phyloP scores from a whole-genome alignment of 2,329 filamentous ascomycete genomes.

The Stenocarpella maydis region DNA sequence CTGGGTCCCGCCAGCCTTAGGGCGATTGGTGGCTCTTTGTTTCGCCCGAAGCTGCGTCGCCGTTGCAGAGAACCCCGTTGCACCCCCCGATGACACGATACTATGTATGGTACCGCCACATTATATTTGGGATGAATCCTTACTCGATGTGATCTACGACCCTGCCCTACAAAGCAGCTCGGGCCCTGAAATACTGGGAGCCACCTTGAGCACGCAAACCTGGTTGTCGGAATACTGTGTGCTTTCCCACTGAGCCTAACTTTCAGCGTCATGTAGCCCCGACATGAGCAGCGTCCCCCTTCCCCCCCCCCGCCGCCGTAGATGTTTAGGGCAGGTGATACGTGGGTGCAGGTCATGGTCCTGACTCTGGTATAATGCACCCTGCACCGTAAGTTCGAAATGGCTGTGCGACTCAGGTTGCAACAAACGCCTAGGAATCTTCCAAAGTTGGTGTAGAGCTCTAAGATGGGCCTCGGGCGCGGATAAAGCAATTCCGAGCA shows the following conservation, averaged over 20 bases:
- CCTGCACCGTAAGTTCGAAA: neutral
- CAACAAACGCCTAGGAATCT: neutral
- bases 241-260: neutral
- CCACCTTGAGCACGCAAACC: conserved; percentile 11
- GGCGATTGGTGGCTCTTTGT: conserved; percentile 25
- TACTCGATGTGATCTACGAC: conserved; percentile 5
- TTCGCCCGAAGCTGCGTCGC: conserved; percentile 19
- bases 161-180: conserved; percentile 1
- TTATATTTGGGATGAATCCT: conserved; percentile 12
- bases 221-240: conserved; percentile 17
- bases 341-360: neutral
- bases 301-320: too few species aligned
- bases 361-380: neutral
- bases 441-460: neutral
- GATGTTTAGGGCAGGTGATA: conserved; percentile 16
- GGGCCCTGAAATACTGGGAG: neutral
- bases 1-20: neutral
- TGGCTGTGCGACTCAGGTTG: neutral
- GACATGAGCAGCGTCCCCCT: neutral
- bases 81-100: conserved; percentile 20
- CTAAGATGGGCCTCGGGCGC: neutral
- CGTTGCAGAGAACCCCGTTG: conserved; percentile 18
- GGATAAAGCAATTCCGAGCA: neutral
- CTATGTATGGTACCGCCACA: conserved; percentile 9
- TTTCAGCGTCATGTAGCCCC: neutral